These are phyloP conservation scores for Colletotrichum sp. DNA, from an alignment of 2,329 filamentous ascomycete species.

Conservation along the genomic window DNA sequence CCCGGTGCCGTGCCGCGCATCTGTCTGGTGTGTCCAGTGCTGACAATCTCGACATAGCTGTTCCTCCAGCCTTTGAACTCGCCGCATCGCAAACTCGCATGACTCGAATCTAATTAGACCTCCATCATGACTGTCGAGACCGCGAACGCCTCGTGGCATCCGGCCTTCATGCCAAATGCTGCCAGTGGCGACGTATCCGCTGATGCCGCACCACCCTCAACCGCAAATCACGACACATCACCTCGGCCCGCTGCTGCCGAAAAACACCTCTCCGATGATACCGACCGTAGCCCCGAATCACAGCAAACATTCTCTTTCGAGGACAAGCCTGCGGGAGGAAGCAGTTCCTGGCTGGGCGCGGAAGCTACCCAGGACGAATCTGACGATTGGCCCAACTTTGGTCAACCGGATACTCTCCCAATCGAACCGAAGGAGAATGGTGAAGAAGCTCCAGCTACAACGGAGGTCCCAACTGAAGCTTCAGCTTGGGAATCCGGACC, in stretches of 20 bases:
- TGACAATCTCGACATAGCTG: slow-evolving; percentile 31
- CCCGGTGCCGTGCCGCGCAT: background rate
- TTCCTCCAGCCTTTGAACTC: slow-evolving; percentile 22
- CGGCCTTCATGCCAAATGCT: slow-evolving; percentile 43
- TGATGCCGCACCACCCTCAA: background rate
- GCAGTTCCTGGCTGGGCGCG: background rate
- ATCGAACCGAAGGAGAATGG: background rate
- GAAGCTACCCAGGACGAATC: slow-evolving; percentile 17
- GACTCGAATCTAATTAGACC: slow-evolving; percentile 21
- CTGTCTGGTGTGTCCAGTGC: slow-evolving; percentile 18
- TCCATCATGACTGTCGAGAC: slow-evolving; percentile 41
- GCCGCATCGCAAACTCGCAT: slow-evolving; percentile 2
- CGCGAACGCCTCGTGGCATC: slow-evolving; percentile 43
- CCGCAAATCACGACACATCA: background rate
- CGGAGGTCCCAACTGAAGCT: background rate
- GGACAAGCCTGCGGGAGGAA: background rate
- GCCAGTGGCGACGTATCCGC: slow-evolving; percentile 20
- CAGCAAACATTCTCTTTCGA: background rate
- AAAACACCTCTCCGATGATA: background rate
- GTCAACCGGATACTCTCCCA: background rate
- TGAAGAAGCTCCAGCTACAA: background rate
- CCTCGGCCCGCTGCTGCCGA: background rate
- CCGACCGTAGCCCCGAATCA: background rate
- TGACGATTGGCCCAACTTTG: slow-evolving; percentile 27
- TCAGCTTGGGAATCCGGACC: background rate